Percentiles rank a stretch among this genome's conserved stretches.
These are phyloP conservation scores for Stellera chamaejasme DNA, from an alignment of 345 rosid genomes.

Conservation along the genomic window DNA sequence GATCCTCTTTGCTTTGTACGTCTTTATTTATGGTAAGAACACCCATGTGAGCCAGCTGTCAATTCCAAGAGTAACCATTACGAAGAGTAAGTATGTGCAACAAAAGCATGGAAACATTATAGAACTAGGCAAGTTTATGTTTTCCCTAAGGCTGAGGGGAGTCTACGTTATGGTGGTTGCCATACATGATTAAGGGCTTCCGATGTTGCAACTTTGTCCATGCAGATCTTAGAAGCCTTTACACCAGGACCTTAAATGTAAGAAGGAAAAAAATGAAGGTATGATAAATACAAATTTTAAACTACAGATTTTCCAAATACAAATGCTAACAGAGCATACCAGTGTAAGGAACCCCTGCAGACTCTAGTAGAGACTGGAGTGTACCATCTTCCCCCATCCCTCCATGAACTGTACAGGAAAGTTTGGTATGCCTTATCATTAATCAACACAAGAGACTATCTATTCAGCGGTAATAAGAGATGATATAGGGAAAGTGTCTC, in stretches of 20 bases:
- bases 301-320: too few relatives aligned
- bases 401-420: slow-evolving; percentile 60
- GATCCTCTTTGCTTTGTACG: slow-evolving; percentile 51
- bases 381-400: slow-evolving; percentile 99
- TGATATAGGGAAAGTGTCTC: too few relatives aligned
- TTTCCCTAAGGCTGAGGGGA: too few relatives aligned
- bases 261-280: slow-evolving; percentile 7
- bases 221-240: slow-evolving; percentile 70
- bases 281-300: slow-evolving; percentile 4
- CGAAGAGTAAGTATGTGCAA: neutral
- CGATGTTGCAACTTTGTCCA: slow-evolving; percentile 90
- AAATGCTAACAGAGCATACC: slow-evolving; percentile 28
- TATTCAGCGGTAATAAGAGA: too few relatives aligned
- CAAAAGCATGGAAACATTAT: too few relatives aligned
- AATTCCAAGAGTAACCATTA: slow-evolving; percentile 11
- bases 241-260: slow-evolving; percentile 70
- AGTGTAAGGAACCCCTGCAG: slow-evolving; percentile 76
- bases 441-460: too few relatives aligned
- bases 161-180: slow-evolving; percentile 1
- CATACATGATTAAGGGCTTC: slow-evolving; percentile 70
- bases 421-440: neutral
- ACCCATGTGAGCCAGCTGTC: slow-evolving; percentile 66
- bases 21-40: slow-evolving; percentile 82
- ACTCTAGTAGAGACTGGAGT: slow-evolving; percentile 68
- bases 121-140: too few relatives aligned